Evolutionary conservation across 441 rosid species (phyloP).

Genomic region (Jatropha multifida): DNA sequence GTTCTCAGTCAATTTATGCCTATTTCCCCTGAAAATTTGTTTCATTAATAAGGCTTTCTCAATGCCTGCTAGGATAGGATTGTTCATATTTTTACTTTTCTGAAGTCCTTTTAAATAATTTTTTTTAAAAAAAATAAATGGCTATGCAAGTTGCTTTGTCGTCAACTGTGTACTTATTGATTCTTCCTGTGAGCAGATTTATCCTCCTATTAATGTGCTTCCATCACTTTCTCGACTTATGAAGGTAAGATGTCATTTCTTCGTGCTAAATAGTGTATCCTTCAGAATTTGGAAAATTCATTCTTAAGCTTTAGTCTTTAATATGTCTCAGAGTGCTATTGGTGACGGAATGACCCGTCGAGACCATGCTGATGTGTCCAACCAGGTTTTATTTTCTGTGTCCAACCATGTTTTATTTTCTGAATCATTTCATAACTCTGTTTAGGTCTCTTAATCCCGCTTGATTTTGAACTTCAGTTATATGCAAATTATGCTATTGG

Average conservation of each 20-base stretch:
- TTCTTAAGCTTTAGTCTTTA: neutral
- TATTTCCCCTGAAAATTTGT: neutral
- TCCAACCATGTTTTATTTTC: conserved; percentile 85
- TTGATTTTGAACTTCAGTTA: conserved; percentile 46
- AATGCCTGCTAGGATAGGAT: neutral
- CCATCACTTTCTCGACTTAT: conserved; percentile 97
- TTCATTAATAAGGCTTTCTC: conserved; percentile 1
- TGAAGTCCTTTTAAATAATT: neutral
- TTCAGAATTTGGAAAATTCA: neutral
- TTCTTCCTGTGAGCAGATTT: conserved; percentile 57
- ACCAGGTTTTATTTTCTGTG: conserved; percentile 75
- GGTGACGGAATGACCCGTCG: conserved; percentile 99
- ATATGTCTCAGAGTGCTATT: conserved; percentile 78
- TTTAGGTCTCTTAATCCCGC: neutral
- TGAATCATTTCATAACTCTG: neutral
- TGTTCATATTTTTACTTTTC: neutral
- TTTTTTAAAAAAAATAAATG: neutral
- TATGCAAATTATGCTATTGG: conserved; percentile 98
- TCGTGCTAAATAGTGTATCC: conserved; percentile 11
- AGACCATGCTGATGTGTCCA: conserved; percentile 97
- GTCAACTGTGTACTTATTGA: conserved; percentile 1
- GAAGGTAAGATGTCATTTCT: conserved; percentile 47
- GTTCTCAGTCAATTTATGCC: neutral
- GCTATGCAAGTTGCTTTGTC: neutral
- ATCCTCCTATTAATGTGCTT: conserved; percentile 98